Base-by-base conservation (phyloP, 2,329 filamentous ascomycete genomes). In the Byssoonygena ceratinophila region DNA sequence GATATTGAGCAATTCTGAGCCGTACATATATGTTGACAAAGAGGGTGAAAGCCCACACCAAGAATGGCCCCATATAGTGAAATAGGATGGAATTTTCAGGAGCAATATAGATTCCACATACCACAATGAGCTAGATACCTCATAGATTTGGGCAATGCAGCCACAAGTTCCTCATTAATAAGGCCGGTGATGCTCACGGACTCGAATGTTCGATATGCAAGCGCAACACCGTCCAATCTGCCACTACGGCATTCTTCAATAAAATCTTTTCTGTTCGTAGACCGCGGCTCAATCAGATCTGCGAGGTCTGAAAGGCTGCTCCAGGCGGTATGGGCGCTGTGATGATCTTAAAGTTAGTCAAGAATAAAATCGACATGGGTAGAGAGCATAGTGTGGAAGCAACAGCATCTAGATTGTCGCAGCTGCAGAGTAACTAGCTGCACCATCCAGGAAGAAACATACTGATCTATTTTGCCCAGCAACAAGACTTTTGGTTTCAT, bases 81-180 rank as follows among this genome's bases (percentile, higher is more conserved):
- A n/a, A n/a, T n/a, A n/a, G n/a, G n/a, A n/a, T n/a, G n/a, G n/a
- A n/a, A n/a, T n/a, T n/a, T n/a, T n/a, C n/a, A n/a, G n/a, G n/a
- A n/a, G n/a, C n/a, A n/a, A n/a, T n/a, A n/a, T n/a, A n/a, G n/a
- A 2, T 12, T 12, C 23, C 6, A 52, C 60, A 49, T 65, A 71
- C 69, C 68, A 53, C 68, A 70, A 49, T 71, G 66, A 6, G 67
- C 63, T 22, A 74, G 57, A 54, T 62, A 74, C 45, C 57, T 60
- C 53, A 70, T 54, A 2, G 65, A 68, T 32, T 61, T 66, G 0
- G 71, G 71, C 3, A 73, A 58, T 2, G 67, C 74, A 40, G 74
- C 66, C 32, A 90, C 68, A n/a, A 92, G 68, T 66, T 87, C 84
- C 41, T 75, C 74, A 64, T 94, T 85, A 56, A 92, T 71, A 18